Base-by-base conservation (phyloP, 768 basidiomycete genomes). In the Neoboletus subvelutipes region DNA sequence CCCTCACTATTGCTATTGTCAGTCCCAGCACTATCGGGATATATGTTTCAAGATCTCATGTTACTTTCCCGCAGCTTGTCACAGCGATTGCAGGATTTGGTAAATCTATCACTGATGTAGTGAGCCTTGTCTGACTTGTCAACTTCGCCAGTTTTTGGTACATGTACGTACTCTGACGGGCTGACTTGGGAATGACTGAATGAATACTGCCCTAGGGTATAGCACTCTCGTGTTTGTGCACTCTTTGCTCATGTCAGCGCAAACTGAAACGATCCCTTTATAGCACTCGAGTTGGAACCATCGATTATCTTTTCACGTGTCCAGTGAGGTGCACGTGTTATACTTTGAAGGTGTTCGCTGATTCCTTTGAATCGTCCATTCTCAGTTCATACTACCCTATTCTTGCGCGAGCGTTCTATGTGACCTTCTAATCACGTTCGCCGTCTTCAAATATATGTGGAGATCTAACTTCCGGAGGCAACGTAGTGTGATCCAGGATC, bases 401-500 rank as follows among this genome's bases (percentile, higher is more conserved):
- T 9, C 56, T 11, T 1, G 11, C 5, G 1, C 26, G 5, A 56
- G 18, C 5, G 20, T 39, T 0, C 0, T 45, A 1, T 55, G 56
- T 9, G 63, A 64, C 18, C 0, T 53, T 7, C 3, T 61, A 4
- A 57, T 61, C 41, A 54, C 58, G 17, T 29, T 0, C 0, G 34
- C 37, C 1, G 33, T 60, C 34, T 55, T 64, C 39, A 57, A 56
- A 43, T 64, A 64, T 9, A 49, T 64, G 62, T 64, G 62, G 63
- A 64, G 8, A 20, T n/a, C 7, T 40, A 34, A 51, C 9, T 56
- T 63, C 20, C 61, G 46, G n/a, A 52, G 28, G 33, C 39, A 42
- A 41, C 58, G 55, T 4, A 55, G 26, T 7, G 9, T 42, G 2
- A 43, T 64, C 22, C 55, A 57, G 34, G 55, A 60, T 29, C 5